Evolutionary conservation across 2,329 filamentous ascomycete genomes (phyloP).

Genomic region (Sphaerostilbella broomeana): DNA sequence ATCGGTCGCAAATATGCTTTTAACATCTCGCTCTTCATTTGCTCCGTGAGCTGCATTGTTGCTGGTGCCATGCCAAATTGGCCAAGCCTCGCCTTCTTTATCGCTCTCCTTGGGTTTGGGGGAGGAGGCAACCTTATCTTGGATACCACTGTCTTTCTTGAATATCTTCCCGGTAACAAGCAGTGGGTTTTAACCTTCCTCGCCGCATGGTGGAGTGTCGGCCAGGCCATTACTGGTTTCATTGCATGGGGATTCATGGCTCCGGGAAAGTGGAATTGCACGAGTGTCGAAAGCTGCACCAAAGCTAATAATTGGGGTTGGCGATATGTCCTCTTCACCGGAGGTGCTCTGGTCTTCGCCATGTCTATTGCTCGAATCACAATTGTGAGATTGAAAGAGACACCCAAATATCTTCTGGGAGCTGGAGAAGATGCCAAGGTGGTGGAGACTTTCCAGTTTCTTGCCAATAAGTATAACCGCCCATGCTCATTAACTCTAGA

Average conservation of each 20-base stretch:
- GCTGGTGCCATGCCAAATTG: slow-evolving; percentile 63
- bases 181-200: slow-evolving; percentile 43
- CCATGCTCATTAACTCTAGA: slow-evolving; percentile 37
- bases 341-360: slow-evolving; percentile 38
- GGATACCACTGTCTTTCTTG: slow-evolving; percentile 46
- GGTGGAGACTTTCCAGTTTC: slow-evolving; percentile 40
- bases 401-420: slow-evolving; percentile 42
- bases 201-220: slow-evolving; percentile 46
- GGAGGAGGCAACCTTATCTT: slow-evolving; percentile 45
- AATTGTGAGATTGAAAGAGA: slow-evolving; percentile 40
- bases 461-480: slow-evolving; percentile 40
- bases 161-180: slow-evolving; percentile 41
- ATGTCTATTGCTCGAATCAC: slow-evolving; percentile 41
- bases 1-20: slow-evolving; percentile 64
- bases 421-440: slow-evolving; percentile 42
- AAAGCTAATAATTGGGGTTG: slow-evolving; percentile 42
- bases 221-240: slow-evolving; percentile 40
- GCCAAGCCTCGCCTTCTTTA: slow-evolving; percentile 57
- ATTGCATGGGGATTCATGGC: slow-evolving; percentile 41
- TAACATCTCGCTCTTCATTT: slow-evolving; percentile 59
- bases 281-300: slow-evolving; percentile 38
- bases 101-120: slow-evolving; percentile 57
- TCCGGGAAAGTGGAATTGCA: slow-evolving; percentile 41
- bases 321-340: slow-evolving; percentile 40
- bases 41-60: slow-evolving; percentile 49